Evolutionary conservation across 2,329 filamentous ascomycete species (phyloP).

Genomic region (Calonectria honghensis): DNA sequence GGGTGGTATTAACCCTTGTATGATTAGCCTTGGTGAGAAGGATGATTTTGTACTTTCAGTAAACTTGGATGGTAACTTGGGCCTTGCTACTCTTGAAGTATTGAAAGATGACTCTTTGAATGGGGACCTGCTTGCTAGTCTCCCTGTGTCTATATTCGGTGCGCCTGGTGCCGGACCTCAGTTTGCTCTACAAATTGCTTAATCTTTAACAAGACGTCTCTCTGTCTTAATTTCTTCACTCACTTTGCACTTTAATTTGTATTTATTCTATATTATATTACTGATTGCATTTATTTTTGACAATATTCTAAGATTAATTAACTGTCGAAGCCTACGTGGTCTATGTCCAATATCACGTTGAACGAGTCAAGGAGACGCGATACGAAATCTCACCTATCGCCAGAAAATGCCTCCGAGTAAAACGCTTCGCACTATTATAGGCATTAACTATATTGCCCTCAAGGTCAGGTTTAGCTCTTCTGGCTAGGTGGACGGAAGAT

Average conservation of each 20-base stretch:
- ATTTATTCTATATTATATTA: not conserved
- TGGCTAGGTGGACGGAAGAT: too few relatives aligned
- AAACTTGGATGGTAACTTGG: not conserved
- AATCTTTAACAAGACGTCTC: not conserved
- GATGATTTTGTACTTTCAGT: not conserved
- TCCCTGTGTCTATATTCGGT: not conserved
- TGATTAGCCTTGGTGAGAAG: not conserved
- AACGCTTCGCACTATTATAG: too few relatives aligned
- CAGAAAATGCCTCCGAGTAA: too few relatives aligned
- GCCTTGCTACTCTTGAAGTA: not conserved
- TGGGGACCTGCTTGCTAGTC: not conserved
- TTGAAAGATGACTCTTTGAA: not conserved
- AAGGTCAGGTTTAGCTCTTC: too few relatives aligned
- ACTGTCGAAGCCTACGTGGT: too few relatives aligned
- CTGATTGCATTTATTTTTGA: not conserved
- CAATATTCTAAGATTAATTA: too few relatives aligned
- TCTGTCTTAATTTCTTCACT: not conserved
- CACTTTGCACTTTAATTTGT: not conserved
- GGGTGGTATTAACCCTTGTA: not conserved
- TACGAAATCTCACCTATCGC: too few relatives aligned
- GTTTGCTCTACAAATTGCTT: slow-evolving; percentile 5
- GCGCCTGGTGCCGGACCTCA: not conserved
- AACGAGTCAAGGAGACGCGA: too few relatives aligned
- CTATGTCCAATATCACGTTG: too few relatives aligned
- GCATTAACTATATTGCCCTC: too few relatives aligned